Base-by-base conservation (phyloP, 2,329 filamentous ascomycete genomes). In the Penicillium sp. region DNA sequence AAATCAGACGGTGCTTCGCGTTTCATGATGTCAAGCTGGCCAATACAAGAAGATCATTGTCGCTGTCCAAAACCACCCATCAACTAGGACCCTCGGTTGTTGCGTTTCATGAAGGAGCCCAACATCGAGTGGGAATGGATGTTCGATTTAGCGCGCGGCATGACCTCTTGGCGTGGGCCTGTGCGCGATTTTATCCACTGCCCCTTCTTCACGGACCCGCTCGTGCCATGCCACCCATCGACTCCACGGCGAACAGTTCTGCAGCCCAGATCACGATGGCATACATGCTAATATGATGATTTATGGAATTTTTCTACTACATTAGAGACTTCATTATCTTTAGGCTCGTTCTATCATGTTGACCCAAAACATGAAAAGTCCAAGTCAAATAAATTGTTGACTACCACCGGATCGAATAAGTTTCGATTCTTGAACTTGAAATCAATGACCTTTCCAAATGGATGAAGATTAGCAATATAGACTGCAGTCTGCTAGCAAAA, bases 11-110 rank as follows among this genome's bases (percentile, higher is more conserved):
- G 22, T 11, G 49, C 37, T 51, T 51, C 49, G 19, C 49, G 49
- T 51, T 51, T 51, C 37, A 51, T 51, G 16, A 21, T 51, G 49
- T 51, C 35, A 14, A 27, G n/a, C 7, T 51, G 37, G 27, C 49
- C 35, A 51, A 51, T 51, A 13, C 5, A 26, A 26, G 16, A n/a
- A 24, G 43, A 6, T 26, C 43, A 45, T 45, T 45, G 10, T 45
- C 21, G 21, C 24, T 45, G 43, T n/a, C 24, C 5, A 27, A 27
- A 45, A 14, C 2, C 24, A 45, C 7, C 10, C 43, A 24, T 26
- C 21, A 4, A 45, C 43, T 45, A 4, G 43, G 4, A 24, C 3
- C 4, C 6, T 24, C 6, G 22, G 24, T 24, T 3, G 43, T 45
- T n/a, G 43, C 21, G 43, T 45, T 45, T 45, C 21, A 45, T 22